These are phyloP conservation scores for Brettanomyces naardenensis DNA, from an alignment of 805 yeast genomes.

Conservation along the genomic window DNA sequence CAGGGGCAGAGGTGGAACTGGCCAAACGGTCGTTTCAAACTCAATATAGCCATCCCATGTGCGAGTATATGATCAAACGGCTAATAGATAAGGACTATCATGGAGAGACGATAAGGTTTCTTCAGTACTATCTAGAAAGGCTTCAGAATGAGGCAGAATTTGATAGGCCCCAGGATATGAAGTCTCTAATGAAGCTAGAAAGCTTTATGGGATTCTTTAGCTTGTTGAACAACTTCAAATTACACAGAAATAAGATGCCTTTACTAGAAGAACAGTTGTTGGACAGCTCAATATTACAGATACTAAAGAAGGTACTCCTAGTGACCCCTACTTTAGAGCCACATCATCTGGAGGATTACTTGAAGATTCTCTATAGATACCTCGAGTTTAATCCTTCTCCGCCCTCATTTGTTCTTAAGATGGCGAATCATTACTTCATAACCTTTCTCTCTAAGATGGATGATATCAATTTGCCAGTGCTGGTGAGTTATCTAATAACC, in stretches of 20 bases:
- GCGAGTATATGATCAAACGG: slow-evolving; percentile 11
- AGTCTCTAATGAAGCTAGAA: not conserved
- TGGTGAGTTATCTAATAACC: slow-evolving; percentile 7
- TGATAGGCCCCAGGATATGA: not conserved
- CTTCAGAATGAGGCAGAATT: not conserved
- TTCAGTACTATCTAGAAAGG: slow-evolving; percentile 7
- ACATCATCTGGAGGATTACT: slow-evolving; percentile 9
- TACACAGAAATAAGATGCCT: not conserved
- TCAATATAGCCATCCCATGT: slow-evolving; percentile 13
- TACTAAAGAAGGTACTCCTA: slow-evolving; percentile 1
- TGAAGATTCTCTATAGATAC: slow-evolving; percentile 9
- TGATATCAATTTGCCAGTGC: slow-evolving; percentile 5
- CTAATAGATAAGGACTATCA: slow-evolving; percentile 10
- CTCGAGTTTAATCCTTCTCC: slow-evolving; percentile 1
- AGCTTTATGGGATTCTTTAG: not conserved
- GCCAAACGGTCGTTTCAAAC: slow-evolving; percentile 6
- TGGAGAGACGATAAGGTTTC: slow-evolving; percentile 10
- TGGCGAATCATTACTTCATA: slow-evolving; percentile 7
- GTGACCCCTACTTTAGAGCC: slow-evolving; percentile 2
- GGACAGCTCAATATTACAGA: not conserved
- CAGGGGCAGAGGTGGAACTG: not conserved
- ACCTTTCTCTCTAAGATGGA: slow-evolving; percentile 5
- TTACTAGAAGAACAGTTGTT: not conserved
- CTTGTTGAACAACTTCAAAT: slow-evolving; percentile 3
- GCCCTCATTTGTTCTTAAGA: slow-evolving; percentile 3